Evolutionary conservation across 1,284 basidiomycete species (phyloP).

Genomic region (Trichosporon sp.): DNA sequence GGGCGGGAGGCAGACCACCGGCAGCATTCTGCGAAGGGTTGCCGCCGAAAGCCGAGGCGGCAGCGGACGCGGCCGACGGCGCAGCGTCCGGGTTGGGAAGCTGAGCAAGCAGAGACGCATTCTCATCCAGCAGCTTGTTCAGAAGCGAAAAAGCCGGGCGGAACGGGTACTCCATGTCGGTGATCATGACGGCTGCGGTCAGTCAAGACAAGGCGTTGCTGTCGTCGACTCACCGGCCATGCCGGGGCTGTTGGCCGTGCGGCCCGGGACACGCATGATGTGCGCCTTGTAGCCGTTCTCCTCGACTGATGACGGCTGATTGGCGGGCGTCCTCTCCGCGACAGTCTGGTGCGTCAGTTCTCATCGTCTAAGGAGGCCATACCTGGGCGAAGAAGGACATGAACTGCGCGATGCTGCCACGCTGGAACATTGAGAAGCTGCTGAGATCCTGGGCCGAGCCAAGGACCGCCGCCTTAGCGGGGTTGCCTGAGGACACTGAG

Average conservation of each 20-base stretch:
- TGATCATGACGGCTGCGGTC: slow-evolving; percentile 75
- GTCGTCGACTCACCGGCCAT: slow-evolving; percentile 61
- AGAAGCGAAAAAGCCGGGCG: slow-evolving; percentile 94
- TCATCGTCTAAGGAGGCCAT: slow-evolving; percentile 40
- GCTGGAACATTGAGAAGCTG: slow-evolving; percentile 91
- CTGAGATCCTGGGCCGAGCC: slow-evolving; percentile 75
- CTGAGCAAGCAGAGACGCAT: slow-evolving; percentile 65
- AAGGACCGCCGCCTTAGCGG: slow-evolving; percentile 59
- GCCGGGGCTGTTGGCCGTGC: slow-evolving; percentile 37
- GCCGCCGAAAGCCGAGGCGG: slow-evolving; percentile 42
- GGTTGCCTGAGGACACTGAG: slow-evolving; percentile 42
- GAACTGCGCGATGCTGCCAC: slow-evolving; percentile 89
- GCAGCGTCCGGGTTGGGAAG: slow-evolving; percentile 41
- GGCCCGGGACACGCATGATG: slow-evolving; percentile 60
- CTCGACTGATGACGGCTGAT: slow-evolving; percentile 87
- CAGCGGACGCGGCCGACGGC: slow-evolving; percentile 40
- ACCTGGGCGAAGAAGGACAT: slow-evolving; percentile 88
- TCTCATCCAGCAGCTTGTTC: slow-evolving; percentile 92
- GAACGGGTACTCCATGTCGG: slow-evolving; percentile 93
- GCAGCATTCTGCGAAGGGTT: slow-evolving; percentile 47
- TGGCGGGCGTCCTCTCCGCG: slow-evolving; percentile 77
- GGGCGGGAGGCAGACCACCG: slow-evolving; percentile 47
- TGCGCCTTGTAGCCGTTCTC: slow-evolving; percentile 94
- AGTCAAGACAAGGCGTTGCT: slow-evolving; percentile 2
- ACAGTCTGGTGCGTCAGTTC: slow-evolving; percentile 60